Evolutionary conservation across 2,329 filamentous ascomycete genomes (phyloP).

Genomic region (Diaporthe ilicicola): DNA sequence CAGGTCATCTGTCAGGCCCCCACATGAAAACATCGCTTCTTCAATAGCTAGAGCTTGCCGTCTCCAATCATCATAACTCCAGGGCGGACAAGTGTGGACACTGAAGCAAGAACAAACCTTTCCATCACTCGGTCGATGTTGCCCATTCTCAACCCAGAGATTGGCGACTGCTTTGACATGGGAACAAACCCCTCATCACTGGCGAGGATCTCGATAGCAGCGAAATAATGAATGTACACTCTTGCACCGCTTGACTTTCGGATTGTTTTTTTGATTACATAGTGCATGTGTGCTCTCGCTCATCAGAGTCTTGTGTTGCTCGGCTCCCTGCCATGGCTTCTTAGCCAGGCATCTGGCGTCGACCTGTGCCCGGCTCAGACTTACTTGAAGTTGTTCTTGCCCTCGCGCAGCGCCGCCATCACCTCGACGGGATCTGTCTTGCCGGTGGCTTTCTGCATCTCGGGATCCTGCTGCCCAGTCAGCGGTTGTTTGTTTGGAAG

Average conservation of each 20-base stretch:
- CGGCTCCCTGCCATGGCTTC: constrained; percentile 30
- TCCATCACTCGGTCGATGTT: constrained; percentile 44
- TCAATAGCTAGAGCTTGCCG: constrained; percentile 74
- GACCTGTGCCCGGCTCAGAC: constrained; percentile 38
- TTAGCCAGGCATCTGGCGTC: constrained; percentile 10
- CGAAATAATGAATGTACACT: not conserved
- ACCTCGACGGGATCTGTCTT: constrained; percentile 83
- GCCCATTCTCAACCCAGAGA: constrained; percentile 42
- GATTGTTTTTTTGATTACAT: constrained; percentile 35
- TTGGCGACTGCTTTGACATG: constrained; percentile 40
- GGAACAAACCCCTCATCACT: constrained; percentile 43
- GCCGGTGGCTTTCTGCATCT: constrained; percentile 84
- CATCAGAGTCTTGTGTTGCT: constrained; percentile 16
- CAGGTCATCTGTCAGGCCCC: not conserved
- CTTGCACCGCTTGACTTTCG: not conserved
- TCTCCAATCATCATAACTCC: constrained; percentile 51
- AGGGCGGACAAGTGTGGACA: constrained; percentile 75
- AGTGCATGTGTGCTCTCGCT: constrained; percentile 6
- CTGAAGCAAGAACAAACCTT: constrained; percentile 68
- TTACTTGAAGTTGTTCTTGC: constrained; percentile 84
- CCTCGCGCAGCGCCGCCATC: constrained; percentile 84
- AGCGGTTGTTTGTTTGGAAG: not conserved
- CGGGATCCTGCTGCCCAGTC: constrained; percentile 69
- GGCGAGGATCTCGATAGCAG: not conserved
- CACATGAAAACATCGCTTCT: constrained; percentile 53